These are phyloP conservation scores for Tetraselmis striata DNA, from an alignment of 139 green algal genomes.

Conservation along the genomic window DNA sequence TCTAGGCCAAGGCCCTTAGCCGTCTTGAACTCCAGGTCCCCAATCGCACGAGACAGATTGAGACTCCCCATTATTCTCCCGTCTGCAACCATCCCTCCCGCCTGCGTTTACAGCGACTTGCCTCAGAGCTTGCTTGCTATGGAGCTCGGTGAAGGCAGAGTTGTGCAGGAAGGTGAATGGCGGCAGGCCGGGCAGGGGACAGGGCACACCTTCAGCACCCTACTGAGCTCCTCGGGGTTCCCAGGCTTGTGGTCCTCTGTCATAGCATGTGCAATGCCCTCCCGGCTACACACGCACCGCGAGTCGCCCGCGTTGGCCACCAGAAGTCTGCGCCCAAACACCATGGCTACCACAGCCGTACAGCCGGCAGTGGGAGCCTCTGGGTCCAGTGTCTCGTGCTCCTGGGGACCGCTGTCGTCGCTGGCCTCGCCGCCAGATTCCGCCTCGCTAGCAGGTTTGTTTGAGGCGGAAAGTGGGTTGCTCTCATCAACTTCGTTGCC, in stretches of 20 bases:
- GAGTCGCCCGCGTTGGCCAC: slow-evolving; percentile 54
- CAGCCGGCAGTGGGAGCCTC: slow-evolving; percentile 39
- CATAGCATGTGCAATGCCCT: slow-evolving; percentile 42
- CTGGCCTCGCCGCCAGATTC: neutral
- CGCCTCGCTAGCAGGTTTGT: too few species aligned
- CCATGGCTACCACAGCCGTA: slow-evolving; percentile 38
- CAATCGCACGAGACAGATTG: slow-evolving; percentile 70
- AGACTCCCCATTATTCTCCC: slow-evolving; percentile 71
- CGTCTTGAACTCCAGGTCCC: slow-evolving; percentile 78
- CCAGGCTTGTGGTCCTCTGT: slow-evolving; percentile 60
- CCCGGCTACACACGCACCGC: slow-evolving; percentile 30
- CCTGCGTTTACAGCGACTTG: too few species aligned
- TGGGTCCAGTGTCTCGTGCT: neutral
- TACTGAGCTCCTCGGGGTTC: slow-evolving; percentile 36
- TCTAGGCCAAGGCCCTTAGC: slow-evolving; percentile 25
- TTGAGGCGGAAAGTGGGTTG: too few species aligned
- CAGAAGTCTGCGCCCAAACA: slow-evolving; percentile 22
- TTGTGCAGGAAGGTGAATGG: too few species aligned
- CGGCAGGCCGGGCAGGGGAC: neutral
- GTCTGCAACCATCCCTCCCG: slow-evolving; percentile 56
- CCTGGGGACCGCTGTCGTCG: neutral
- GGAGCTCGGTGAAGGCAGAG: too few species aligned
- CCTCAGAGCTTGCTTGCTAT: too few species aligned
- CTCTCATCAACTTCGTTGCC: too few species aligned
- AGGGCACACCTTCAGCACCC: slow-evolving; percentile 41